Percentiles rank a stretch among this genome's conserved stretches.
Evolutionary conservation across 441 rosid genomes (phyloP).

Genomic region (Sinapis alba): DNA sequence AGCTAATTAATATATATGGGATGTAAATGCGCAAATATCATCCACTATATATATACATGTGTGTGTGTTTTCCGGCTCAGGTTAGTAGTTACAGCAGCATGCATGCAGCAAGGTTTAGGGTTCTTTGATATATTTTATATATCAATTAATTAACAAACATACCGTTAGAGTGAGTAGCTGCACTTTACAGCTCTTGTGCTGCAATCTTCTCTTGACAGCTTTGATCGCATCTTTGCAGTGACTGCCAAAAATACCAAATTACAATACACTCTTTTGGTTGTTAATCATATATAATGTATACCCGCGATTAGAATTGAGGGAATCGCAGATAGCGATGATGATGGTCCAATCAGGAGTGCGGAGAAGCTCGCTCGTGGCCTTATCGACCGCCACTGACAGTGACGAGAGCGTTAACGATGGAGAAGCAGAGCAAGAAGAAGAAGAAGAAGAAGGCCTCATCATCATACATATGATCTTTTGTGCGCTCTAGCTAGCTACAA

Average conservation of each 20-base stretch:
- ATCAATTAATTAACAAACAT: constrained; percentile 2
- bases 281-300: constrained; percentile 12
- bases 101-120: background rate
- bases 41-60: background rate
- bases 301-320: constrained; percentile 74
- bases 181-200: constrained; percentile 78
- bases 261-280: background rate
- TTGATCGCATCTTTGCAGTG: constrained; percentile 90
- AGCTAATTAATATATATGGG: constrained; percentile 41
- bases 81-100: background rate
- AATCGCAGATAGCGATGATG: constrained; percentile 94
- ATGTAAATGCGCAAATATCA: background rate
- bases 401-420: constrained; percentile 55
- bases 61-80: background rate
- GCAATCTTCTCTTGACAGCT: constrained; percentile 90
- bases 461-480: background rate
- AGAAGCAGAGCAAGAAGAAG: constrained; percentile 17
- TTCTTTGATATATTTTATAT: background rate
- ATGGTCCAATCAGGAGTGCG: constrained; percentile 91
- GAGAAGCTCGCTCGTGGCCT: constrained; percentile 93
- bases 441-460: constrained; percentile 31
- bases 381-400: constrained; percentile 85
- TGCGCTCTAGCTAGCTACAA: no score
- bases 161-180: constrained; percentile 95
- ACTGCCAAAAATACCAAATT: constrained; percentile 45